Base-by-base conservation (phyloP, 108 stramenopile species). In the Discostella stelligeroides region DNA sequence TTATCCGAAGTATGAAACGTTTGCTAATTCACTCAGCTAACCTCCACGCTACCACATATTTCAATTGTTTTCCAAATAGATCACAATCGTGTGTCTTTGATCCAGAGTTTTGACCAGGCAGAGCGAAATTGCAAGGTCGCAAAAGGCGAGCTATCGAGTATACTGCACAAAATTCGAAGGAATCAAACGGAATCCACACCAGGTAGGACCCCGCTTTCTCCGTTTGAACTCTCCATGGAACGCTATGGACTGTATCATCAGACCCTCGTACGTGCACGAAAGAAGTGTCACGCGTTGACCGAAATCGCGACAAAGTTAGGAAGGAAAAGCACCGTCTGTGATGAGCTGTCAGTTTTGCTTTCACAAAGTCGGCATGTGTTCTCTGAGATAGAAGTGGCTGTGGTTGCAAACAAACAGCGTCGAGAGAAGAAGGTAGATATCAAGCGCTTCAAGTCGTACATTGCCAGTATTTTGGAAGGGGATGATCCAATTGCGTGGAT, bases 401-500 rank as follows among this genome's bases (percentile, higher is more conserved):
- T 28, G 25, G 57, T 63, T 21, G 20, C 37, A 12, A 55, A 34
- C 27, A 71, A 66, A 0, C 50, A 47, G 23, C 45, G 63, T 7
- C 47, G 60, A 42, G 75, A 70, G 20, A 72, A 76, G 71, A 70
- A 70, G 65, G 70, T 59, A 7, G 63, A 58, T 55, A 55, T 20
- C 17, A 68, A 62, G 61, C 49, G 43, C 6, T 81, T 81, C 75
- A 81, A 81, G 64, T 46, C 67, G 7, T 72, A 71, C 17, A 40
- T 81, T 43, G 80, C 80, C 18, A 29, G 41, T 4, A 45, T 63
- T 20, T 60, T 81, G 60, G 80, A 81, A 58, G 70, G 66, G 20
- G 76, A 76, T 7, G 68, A 75, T 45, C 75, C 80, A 10, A 14
- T 71, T 21, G 14, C 70, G 1, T 75, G 72, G 73, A 76, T 81